phyloP scores from a whole-genome alignment of 768 basidiomycete genomes.

The Russula emetica region DNA sequence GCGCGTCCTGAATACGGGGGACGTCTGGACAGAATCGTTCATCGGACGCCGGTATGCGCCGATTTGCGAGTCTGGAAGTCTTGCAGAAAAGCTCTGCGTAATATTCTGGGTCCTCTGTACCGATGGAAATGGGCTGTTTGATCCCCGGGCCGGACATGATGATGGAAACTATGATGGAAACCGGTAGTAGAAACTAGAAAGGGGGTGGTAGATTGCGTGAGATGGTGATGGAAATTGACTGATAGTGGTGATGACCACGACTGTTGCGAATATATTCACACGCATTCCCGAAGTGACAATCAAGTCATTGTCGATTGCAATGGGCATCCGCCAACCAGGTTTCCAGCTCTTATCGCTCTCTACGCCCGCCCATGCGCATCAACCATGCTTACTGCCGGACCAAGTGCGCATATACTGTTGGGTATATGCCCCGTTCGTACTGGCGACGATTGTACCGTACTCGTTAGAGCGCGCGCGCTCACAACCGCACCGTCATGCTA shows the following conservation, averaged over 20 bases:
- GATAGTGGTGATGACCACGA: constrained; percentile 91
- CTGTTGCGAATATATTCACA: constrained; percentile 76
- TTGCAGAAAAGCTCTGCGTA: too few relatives aligned
- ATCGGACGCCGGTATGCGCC: too few relatives aligned
- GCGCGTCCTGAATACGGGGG: too few relatives aligned
- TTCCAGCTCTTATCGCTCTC: constrained; percentile 84
- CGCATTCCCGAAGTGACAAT: constrained; percentile 73
- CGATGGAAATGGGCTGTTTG: too few relatives aligned
- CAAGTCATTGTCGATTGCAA: constrained; percentile 86
- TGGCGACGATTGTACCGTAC: constrained; percentile 56
- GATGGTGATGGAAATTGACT: neutral
- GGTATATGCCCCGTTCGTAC: constrained; percentile 61
- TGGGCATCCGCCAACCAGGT: constrained; percentile 80
- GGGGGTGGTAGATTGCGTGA: too few relatives aligned
- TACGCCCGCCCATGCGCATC: constrained; percentile 44
- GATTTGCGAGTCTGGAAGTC: too few relatives aligned
- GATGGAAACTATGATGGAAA: too few relatives aligned
- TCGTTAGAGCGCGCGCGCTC: constrained; percentile 35
- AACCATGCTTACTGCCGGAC: constrained; percentile 77
- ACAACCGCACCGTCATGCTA: neutral
- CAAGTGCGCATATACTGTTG: constrained; percentile 74
- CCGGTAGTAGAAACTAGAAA: too few relatives aligned
- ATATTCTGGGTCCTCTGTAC: too few relatives aligned
- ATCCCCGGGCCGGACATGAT: too few relatives aligned
- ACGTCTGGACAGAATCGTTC: too few relatives aligned